Evolutionary conservation across 768 basidiomycete species (phyloP).

Genomic region (Saitozyma sp.): DNA sequence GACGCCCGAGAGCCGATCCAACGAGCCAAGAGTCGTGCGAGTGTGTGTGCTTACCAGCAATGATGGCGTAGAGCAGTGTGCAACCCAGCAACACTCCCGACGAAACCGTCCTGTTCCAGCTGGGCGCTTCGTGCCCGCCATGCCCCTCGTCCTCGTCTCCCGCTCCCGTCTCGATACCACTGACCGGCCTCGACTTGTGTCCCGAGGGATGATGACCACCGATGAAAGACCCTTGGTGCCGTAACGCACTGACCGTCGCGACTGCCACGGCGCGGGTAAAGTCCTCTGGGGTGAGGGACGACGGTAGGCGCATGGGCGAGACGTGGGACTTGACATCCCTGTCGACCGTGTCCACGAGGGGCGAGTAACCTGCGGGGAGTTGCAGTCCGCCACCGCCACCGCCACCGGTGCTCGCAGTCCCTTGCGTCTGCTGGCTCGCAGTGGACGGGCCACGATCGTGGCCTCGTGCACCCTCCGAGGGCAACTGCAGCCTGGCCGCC

Average conservation of each 20-base stretch:
- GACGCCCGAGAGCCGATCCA: not conserved
- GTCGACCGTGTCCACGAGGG: slow-evolving; percentile 43
- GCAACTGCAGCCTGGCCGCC: no score
- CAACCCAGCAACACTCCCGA: slow-evolving; percentile 85
- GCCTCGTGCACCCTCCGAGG: no score
- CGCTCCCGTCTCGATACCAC: slow-evolving; percentile 49
- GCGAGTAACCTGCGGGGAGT: slow-evolving; percentile 54
- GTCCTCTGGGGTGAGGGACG: slow-evolving; percentile 75
- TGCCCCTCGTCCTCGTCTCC: slow-evolving; percentile 52
- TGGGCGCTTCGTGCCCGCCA: slow-evolving; percentile 89
- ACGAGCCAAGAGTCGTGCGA: not conserved
- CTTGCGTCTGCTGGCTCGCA: no score
- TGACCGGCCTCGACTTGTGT: slow-evolving; percentile 1
- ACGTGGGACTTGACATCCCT: slow-evolving; percentile 30
- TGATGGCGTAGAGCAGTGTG: slow-evolving; percentile 88
- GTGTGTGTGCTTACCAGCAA: slow-evolving; percentile 87
- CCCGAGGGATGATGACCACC: slow-evolving; percentile 51
- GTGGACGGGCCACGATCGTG: no score
- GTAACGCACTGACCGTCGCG: slow-evolving; percentile 84
- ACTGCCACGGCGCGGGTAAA: slow-evolving; percentile 92
- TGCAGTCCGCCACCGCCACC: slow-evolving; percentile 17
- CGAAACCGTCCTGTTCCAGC: slow-evolving; percentile 88
- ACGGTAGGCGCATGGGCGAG: slow-evolving; percentile 58
- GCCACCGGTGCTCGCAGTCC: slow-evolving; percentile 4
- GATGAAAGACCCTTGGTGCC: slow-evolving; percentile 60